Conservation (phyloP, 305 asterid species). For the Rubia peregrina region DNA sequence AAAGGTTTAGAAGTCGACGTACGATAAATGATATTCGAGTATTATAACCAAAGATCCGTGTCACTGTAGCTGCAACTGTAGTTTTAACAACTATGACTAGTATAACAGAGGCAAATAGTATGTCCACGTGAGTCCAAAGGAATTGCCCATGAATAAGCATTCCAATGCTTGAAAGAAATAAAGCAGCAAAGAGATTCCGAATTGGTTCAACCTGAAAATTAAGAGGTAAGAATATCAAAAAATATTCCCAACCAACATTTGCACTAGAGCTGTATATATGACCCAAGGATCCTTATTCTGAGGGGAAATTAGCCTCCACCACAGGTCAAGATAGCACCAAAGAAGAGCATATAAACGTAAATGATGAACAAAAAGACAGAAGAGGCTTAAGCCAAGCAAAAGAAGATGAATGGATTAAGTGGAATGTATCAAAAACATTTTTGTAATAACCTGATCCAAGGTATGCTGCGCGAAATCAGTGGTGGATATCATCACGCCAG, state of each 20-base stretch:
- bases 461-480: constrained; percentile 81
- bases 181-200: constrained; percentile 95
- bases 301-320: not conserved
- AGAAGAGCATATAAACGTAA: constrained; percentile 1
- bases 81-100: constrained; percentile 83
- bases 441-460: constrained; percentile 52
- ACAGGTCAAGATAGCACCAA: not conserved
- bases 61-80: constrained; percentile 51
- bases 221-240: constrained; percentile 10
- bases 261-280: too few species aligned
- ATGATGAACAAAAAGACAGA: not conserved
- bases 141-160: constrained; percentile 94
- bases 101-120: constrained; percentile 87
- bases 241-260: not conserved
- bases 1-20: constrained; percentile 29
- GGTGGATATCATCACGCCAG: constrained; percentile 93
- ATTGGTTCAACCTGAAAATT: constrained; percentile 88
- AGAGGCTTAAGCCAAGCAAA: not conserved
- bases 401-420: not conserved
- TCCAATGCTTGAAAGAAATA: constrained; percentile 93
- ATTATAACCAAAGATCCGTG: constrained; percentile 75
- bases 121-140: constrained; percentile 96
- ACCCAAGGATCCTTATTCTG: too few species aligned
- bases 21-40: constrained; percentile 63
- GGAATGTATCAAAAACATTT: not conserved